Evolutionary conservation across 768 basidiomycete genomes (phyloP).

Genomic region (Boletus sensibilis): DNA sequence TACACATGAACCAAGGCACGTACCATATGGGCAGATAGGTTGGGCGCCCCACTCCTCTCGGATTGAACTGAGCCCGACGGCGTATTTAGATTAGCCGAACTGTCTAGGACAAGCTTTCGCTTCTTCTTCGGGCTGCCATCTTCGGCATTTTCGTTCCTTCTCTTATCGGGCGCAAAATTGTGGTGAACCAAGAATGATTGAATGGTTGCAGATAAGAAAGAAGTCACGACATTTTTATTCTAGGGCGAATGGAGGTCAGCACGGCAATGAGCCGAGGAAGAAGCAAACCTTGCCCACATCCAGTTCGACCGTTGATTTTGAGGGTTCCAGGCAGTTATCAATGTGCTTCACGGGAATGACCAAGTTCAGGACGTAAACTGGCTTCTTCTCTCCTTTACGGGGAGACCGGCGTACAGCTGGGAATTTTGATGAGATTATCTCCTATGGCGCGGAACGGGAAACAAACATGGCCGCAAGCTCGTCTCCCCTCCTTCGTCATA

Average conservation of each 20-base stretch:
- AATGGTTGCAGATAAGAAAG: constrained; percentile 58
- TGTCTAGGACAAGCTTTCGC: constrained; percentile 39
- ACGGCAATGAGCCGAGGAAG: constrained; percentile 9
- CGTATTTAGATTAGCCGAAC: constrained; percentile 3
- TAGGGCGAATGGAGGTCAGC: constrained; percentile 29
- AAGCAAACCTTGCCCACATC: constrained; percentile 45
- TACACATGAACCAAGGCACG: constrained; percentile 11
- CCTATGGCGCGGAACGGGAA: constrained; percentile 8
- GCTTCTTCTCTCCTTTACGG: constrained; percentile 72
- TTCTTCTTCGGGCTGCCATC: constrained; percentile 49
- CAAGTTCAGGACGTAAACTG: constrained; percentile 83
- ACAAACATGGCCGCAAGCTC: constrained; percentile 24
- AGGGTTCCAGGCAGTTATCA: constrained; percentile 80
- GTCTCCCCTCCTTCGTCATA: constrained; percentile 63
- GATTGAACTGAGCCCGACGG: constrained; percentile 2
- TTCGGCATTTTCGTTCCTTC: constrained; percentile 6
- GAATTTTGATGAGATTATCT: constrained; percentile 8
- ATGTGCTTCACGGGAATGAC: constrained; percentile 61
- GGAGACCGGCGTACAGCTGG: constrained; percentile 69
- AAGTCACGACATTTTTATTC: constrained; percentile 56
- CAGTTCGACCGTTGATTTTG: constrained; percentile 65
- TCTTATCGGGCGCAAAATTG: constrained; percentile 45
- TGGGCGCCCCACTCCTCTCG: constrained; percentile 9
- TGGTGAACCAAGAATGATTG: constrained; percentile 64
- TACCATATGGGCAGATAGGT: constrained; percentile 21